Conservation (phyloP, 2,329 filamentous ascomycete genomes). For the Aspergillus transmontanensis region DNA sequence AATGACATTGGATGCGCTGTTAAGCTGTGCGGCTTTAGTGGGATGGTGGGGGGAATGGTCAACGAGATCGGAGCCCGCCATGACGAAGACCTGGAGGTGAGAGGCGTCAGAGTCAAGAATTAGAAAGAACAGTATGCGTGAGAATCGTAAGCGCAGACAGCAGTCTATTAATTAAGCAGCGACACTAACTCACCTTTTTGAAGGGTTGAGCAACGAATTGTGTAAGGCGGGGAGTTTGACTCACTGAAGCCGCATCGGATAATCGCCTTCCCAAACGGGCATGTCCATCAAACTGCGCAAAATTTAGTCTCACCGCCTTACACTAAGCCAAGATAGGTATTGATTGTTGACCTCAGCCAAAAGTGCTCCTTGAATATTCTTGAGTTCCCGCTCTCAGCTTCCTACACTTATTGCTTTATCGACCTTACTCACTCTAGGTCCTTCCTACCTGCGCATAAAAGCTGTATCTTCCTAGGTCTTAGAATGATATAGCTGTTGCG, state of each 20-base stretch:
- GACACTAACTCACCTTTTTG: background rate
- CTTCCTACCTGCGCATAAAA: slow-evolving; percentile 9
- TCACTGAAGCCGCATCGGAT: slow-evolving; percentile 9
- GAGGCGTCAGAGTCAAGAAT: background rate
- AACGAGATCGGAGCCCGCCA: slow-evolving; percentile 51
- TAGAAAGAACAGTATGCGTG: background rate
- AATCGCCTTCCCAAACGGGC: slow-evolving; percentile 18
- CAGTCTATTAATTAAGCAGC: background rate
- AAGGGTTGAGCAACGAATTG: background rate
- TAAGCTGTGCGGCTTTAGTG: slow-evolving; percentile 69
- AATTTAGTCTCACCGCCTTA: slow-evolving; percentile 31
- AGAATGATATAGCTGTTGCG: slow-evolving; percentile 46
- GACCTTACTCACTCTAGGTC: slow-evolving; percentile 5
- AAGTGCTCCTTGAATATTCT: slow-evolving; percentile 33
- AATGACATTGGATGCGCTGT: slow-evolving; percentile 85
- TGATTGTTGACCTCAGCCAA: slow-evolving; percentile 41
- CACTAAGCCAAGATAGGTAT: slow-evolving; percentile 41
- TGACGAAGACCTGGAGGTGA: slow-evolving; percentile 42
- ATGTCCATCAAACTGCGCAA: slow-evolving; percentile 23
- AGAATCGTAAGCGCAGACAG: background rate
- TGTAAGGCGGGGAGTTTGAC: slow-evolving; percentile 5
- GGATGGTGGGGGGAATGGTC: slow-evolving; percentile 86
- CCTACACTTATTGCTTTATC: slow-evolving; percentile 15
- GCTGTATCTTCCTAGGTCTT: slow-evolving; percentile 20
- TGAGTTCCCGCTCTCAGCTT: slow-evolving; percentile 29